Evolutionary conservation across 2,329 filamentous ascomycete species (phyloP).

Genomic region (Metarhizium humberi): DNA sequence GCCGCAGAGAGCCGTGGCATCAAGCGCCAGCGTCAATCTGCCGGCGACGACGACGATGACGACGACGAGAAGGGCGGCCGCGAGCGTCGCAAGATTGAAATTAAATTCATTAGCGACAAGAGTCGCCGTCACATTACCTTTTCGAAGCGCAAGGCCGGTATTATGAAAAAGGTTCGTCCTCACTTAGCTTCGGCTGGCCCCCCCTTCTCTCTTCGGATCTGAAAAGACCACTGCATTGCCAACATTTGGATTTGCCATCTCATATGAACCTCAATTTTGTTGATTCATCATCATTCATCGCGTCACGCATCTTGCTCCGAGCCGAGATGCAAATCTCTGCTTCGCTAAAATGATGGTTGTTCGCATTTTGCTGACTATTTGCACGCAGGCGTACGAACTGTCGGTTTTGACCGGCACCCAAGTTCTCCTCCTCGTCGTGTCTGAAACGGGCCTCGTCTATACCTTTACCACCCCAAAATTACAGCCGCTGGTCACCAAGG

Average conservation of each 20-base stretch:
- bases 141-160: constrained; percentile 98
- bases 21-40: constrained; percentile 78
- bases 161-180: constrained; percentile 95
- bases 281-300: neutral
- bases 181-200: neutral
- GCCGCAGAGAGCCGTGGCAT: constrained; percentile 68
- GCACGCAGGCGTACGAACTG: constrained; percentile 77
- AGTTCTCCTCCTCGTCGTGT: constrained; percentile 91
- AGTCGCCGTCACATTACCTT: constrained; percentile 99
- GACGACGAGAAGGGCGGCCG: constrained; percentile 96
- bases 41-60: constrained; percentile 89
- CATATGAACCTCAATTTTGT: neutral
- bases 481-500: constrained; percentile 94
- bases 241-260: neutral
- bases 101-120: constrained; percentile 99
- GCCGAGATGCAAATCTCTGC: neutral
- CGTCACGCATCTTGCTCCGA: neutral
- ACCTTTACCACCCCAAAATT: constrained; percentile 98
- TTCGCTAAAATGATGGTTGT: neutral
- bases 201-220: neutral
- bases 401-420: constrained; percentile 97
- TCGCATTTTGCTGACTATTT: constrained; percentile 5
- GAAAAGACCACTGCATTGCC: neutral
- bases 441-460: constrained; percentile 93
- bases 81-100: constrained; percentile 98